phyloP scores from a whole-genome alignment of 441 rosid species.

The Populus trichocarpa region DNA sequence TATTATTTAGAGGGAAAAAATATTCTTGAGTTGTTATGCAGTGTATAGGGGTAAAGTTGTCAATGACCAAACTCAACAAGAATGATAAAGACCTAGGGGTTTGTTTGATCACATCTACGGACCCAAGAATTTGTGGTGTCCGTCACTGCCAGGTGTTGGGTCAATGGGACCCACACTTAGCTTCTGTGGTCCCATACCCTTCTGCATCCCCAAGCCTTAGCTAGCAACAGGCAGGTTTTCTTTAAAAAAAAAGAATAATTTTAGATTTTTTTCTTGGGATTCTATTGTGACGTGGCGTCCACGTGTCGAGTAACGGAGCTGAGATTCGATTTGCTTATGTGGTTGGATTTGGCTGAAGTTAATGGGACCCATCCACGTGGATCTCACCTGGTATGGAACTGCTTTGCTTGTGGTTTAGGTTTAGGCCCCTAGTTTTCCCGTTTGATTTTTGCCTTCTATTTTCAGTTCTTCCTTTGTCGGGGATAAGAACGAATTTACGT shows the following conservation, averaged over 20 bases:
- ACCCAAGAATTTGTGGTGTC: background rate
- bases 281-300: conserved; percentile 16
- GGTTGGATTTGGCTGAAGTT: background rate
- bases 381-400: background rate
- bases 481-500: background rate
- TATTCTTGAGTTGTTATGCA: background rate
- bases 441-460: conserved; percentile 1
- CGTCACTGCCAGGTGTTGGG: background rate
- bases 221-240: background rate
- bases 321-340: conserved; percentile 27
- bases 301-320: conserved; percentile 4
- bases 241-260: background rate
- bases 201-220: too few relatives aligned
- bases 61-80: background rate
- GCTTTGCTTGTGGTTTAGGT: conserved; percentile 1
- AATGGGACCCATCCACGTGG: background rate
- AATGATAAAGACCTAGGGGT: background rate
- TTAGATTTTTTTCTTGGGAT: background rate
- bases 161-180: background rate
- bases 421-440: conserved; percentile 3
- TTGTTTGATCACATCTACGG: background rate
- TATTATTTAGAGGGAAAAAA: background rate
- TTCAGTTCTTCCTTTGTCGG: background rate
- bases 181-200: background rate
- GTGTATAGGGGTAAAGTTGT: background rate